Base-by-base conservation (phyloP, 2,329 filamentous ascomycete species). In the Colletotrichum tropicale region DNA sequence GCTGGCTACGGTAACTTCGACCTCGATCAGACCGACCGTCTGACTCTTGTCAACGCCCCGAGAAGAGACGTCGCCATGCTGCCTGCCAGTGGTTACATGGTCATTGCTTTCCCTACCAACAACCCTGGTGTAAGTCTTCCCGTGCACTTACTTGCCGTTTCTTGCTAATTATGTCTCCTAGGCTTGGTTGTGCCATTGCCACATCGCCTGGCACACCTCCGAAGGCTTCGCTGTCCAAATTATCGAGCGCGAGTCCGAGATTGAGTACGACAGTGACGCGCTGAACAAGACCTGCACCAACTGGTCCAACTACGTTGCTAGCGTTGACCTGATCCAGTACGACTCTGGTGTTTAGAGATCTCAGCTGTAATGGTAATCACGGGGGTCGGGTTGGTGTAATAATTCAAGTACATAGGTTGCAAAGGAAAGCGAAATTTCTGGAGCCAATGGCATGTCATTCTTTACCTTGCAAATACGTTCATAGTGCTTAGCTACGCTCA, bases 31-130 rank as follows among this genome's bases (percentile, higher is more conserved):
- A 74, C 60, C 1, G 55, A 58, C 24, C 21, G 55, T 26, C 75
- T 79, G 24, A 73, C 77, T 24, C 74, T 68, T 5, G 21, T 24
- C 62, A 91, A 91, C 80, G 89, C 90, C 2, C 85, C 88, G 30
- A 87, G 90, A 10, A 85, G 90, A 34, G 89, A 91, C 77, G 87
- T 88, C 1, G 88, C 89, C 12, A 84, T 88, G 75, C 83, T 91
- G 5, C 86, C 85, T 0, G 79, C 80, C 2, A 77, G 78, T 7
- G 88, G 89, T 0, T 87, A 87, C 79, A 69, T 90, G 5, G 86
- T 89, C n/a, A 82, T 91, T 69, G 88, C 87, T 3, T 88, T 89
- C 76, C 81, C 88, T 78, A 85, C 85, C 0, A 84, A 87, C 71
- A 91, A 90, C 80, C 87, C 89, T 2, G 88, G 89, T 1, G 81